Evolutionary conservation across 805 yeast species (phyloP), one percentile per base, ranked within the genome.

Genomic region (Nakazawaea ambrosiae): DNA sequence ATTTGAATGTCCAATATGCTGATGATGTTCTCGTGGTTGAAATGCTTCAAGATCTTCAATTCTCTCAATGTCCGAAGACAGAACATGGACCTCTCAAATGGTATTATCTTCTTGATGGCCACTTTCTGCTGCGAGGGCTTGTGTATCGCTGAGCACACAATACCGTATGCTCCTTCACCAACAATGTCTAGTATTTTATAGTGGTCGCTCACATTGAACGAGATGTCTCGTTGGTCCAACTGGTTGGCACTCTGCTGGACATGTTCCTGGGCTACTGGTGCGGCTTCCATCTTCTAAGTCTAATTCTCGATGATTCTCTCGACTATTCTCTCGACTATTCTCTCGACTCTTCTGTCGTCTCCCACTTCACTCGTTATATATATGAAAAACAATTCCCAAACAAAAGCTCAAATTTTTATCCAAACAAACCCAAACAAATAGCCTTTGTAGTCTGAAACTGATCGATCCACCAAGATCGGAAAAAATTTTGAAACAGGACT

Each of bases 141-240:
- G 59, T 90, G 96, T 9, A 79, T 61, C 0, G 97, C 97, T 9
- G 90, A 76, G 57, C 96, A 79, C 9, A 90, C 97, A 10, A 89
- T 78, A 5, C 97, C 97, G 54, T 90, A 90, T 0, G 97, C 97
- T 15, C 97, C 97, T 58, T 88, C 95, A 7, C 97, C 97, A 2
- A 90, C 79, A 12, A 90, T 74, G 47, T 85, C 87, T 36, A 80
- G 67, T 33, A 90, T 78, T 57, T 87, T 87, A 58, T 89, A 90
- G 52, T 85, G 88, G 44, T 82, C 84, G 20, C 89, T 78, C 20
- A 90, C 90, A 56, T 87, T 86, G 68, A 90, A 90, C n/a, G 75
- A 34, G 4, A 39, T 34, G 55, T 39, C 38, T 14, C 34, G 20
- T 23, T 29, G 38, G 15, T 28, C 33, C 24, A 35, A 29, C 15